Conservation (phyloP, 2,329 filamentous ascomycete genomes). For the Dissoconium aciculare region DNA sequence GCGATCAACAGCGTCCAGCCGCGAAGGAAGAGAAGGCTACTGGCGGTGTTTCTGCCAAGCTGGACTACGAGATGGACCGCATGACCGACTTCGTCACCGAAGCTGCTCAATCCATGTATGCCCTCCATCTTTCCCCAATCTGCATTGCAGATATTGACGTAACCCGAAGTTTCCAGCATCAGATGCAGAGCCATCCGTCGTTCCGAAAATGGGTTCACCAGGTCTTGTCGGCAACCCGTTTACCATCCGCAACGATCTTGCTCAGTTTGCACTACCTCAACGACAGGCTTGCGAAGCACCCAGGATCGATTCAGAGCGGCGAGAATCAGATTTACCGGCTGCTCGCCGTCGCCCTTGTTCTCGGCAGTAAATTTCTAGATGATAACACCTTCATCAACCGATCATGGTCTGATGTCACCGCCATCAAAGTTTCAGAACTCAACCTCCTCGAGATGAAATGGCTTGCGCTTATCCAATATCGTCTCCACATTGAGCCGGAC, state of each 20-base stretch:
- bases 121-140: slow-evolving; percentile 39
- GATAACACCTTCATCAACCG: slow-evolving; percentile 97
- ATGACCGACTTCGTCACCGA: slow-evolving; percentile 94
- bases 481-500: slow-evolving; percentile 72
- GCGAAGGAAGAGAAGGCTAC: slow-evolving; percentile 50
- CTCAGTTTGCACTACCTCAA: slow-evolving; percentile 82
- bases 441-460: slow-evolving; percentile 79
- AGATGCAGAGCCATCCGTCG: slow-evolving; percentile 48
- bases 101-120: slow-evolving; percentile 64
- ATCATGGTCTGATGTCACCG: slow-evolving; percentile 90
- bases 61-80: slow-evolving; percentile 91
- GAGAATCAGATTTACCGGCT: slow-evolving; percentile 71
- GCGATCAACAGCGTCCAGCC: slow-evolving; percentile 24
- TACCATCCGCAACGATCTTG: slow-evolving; percentile 82
- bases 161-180: slow-evolving; percentile 47
- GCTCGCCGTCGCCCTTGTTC: slow-evolving; percentile 66
- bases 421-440: slow-evolving; percentile 68
- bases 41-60: slow-evolving; percentile 79
- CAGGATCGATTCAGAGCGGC: slow-evolving; percentile 25
- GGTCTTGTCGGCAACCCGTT: slow-evolving; percentile 75
- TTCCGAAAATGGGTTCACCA: slow-evolving; percentile 88
- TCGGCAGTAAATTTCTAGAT: slow-evolving; percentile 90
- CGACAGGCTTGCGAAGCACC: slow-evolving; percentile 46
- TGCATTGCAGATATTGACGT: slow-evolving; percentile 48
- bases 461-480: slow-evolving; percentile 69